Evolutionary conservation across 2,329 filamentous ascomycete genomes (phyloP).

Genomic region (Xylariaceae sp.): DNA sequence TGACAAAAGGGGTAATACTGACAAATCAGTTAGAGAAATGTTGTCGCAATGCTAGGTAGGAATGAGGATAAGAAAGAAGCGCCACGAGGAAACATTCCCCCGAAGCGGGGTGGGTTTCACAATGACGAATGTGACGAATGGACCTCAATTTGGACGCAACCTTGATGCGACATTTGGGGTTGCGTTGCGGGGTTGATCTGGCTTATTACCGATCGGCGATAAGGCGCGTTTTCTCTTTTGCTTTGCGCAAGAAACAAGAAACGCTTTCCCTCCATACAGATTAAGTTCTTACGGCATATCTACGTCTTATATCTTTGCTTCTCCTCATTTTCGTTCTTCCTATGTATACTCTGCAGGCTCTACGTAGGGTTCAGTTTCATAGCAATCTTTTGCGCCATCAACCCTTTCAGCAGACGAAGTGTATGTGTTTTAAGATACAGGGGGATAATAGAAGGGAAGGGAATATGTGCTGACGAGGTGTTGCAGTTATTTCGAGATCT

Average conservation of each 20-base stretch:
- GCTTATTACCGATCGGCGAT: neutral
- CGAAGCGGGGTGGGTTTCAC: neutral
- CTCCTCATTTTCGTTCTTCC: neutral
- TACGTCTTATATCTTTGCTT: neutral
- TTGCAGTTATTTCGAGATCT: conserved; percentile 14
- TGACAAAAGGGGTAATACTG: no score
- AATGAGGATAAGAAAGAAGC: no score
- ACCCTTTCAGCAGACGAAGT: conserved; percentile 20
- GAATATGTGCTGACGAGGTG: neutral
- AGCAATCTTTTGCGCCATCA: conserved; percentile 21
- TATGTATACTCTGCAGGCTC: conserved; percentile 31
- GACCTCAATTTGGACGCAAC: no score
- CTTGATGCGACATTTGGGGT: neutral
- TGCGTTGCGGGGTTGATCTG: neutral
- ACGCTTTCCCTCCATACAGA: neutral
- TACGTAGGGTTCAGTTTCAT: conserved; percentile 29
- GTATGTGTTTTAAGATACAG: conserved; percentile 8
- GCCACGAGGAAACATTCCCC: no score
- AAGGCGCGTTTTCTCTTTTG: neutral
- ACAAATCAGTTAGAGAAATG: no score
- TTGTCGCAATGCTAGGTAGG: no score
- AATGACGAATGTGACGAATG: neutral
- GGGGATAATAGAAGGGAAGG: neutral
- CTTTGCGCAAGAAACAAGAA: neutral
- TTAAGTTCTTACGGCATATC: no score